Base-by-base conservation (phyloP, 768 basidiomycete genomes). In the Boletellus emodensis region DNA sequence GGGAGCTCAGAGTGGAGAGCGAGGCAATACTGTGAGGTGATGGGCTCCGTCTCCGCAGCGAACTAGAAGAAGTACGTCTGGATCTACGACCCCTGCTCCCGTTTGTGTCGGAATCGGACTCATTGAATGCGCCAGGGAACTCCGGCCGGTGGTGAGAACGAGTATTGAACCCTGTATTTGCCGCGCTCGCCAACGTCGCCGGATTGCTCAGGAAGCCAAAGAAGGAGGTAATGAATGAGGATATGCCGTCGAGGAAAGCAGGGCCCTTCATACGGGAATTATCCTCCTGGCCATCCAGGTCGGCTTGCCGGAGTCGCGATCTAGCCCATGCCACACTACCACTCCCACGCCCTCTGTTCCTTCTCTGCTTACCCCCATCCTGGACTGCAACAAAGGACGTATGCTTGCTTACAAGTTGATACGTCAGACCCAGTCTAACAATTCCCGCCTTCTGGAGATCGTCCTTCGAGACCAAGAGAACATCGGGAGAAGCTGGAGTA, bases 351-450 rank as follows among this genome's bases (percentile, higher is more conserved):
- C 45, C 48, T 30, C 42, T 46, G 9, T 14, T 18, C 44, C 65
- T 56, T 28, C 11, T 28, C 32, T 26, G 50, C 41, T 58, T 68
- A 3, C 47, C 58, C n/a, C 66, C 70, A 34, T 52, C 59, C 48
- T 80, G 76, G 2, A 80, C 67, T 1, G 79, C 82, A 39, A 85
- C 67, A 56, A 84, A 85, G 2, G 80, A 80, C 0, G 83, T 85
- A 51, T 76, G 62, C 36, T 59, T 58, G 60, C 77, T 83, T 1
- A 71, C 74, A 38, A 85, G 71, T 49, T 77, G 75, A 53, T 83
- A 83, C 28, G 62, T 63, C 51, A 72, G 63, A 6, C 80, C 82
- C 2, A 84, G 70, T 34, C 72, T 70, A 11, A 82, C 60, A 28
- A 83, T 78, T 2, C 72, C 69, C 3, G 75, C 75, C 60, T 70